Conservation (phyloP, 2,329 filamentous ascomycete genomes). For the Penicillium vulpinum region DNA sequence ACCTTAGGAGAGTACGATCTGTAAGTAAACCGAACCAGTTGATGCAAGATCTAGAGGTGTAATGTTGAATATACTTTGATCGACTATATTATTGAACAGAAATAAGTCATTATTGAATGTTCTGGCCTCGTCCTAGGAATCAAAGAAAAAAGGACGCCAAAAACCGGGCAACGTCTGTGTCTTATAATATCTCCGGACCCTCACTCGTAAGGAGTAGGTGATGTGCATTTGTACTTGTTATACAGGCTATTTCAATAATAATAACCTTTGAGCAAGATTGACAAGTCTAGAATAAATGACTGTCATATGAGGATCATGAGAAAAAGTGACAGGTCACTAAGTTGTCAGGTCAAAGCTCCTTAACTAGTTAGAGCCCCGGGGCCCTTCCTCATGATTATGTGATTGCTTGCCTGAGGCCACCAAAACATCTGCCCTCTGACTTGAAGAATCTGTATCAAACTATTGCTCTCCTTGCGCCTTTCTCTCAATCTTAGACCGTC, state of each 20-base stretch:
- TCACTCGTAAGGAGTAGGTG: background rate
- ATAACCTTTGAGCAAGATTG: no score
- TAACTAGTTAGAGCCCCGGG: no score
- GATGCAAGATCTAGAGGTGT: background rate
- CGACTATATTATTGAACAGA: background rate
- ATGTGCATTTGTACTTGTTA: background rate
- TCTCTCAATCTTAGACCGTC: background rate
- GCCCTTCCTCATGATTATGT: conserved; percentile 6
- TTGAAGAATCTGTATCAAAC: background rate
- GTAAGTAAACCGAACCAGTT: background rate
- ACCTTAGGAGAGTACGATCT: background rate
- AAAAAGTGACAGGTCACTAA: background rate
- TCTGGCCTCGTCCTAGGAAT: background rate
- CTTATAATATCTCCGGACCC: background rate
- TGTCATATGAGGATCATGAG: background rate
- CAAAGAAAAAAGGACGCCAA: background rate
- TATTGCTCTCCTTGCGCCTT: background rate
- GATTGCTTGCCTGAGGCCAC: conserved; percentile 1
- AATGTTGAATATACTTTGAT: background rate
- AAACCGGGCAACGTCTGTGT: no score
- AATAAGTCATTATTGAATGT: background rate
- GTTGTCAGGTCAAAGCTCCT: background rate
- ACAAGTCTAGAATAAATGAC: background rate
- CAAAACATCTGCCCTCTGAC: conserved; percentile 1
- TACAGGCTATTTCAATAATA: background rate